Evolutionary conservation across 768 basidiomycete species (phyloP), one percentile per base, ranked within the genome.

Genomic region (Lactarius pseudohatsudake): DNA sequence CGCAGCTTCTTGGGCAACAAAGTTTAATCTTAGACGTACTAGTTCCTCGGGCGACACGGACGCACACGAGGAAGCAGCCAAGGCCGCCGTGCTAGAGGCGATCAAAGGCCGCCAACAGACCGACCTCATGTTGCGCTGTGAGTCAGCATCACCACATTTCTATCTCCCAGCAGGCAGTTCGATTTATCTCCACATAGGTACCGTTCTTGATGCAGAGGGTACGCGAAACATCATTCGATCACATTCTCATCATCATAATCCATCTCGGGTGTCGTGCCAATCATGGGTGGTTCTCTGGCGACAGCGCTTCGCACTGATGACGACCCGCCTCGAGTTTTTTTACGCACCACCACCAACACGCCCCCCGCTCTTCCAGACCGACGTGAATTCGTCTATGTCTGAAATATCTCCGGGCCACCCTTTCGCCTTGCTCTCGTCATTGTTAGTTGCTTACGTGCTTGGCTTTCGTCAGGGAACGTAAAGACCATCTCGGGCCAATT

Each of bases 121-220:
- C 40, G 94, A 96, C 72, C 86, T 96, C 68, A 91, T 92, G 86
- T 80, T 97, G 66, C 86, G 94, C 72, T 96, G 95, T 95, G 75
- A 80, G 92, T 84, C 60, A 69, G 62, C 55, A 26, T 62, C 45
- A 41, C 68, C 59, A 57, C 64, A 61, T 68, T 58, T 34, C 45
- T 43, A 63, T 71, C 69, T 72, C 68, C 67, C 74, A 70, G 50
- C 22, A 53, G 50, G 22, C 50, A 70, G 64, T 65, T 63, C 62
- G 61, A 56, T 62, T 56, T 28, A 65, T 63, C 54, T 55, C 63
- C 62, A 69, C 65, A 55, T 75, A 94, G 94, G 94, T 75, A 96
- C 94, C 50, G 80, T 96, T 30, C 80, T 97, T 69, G 95, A 97
- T 77, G 82, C 85, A 38, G 88, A 89, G 78, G 95, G 94, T 86